A percentile compares a stretch with the other conserved stretches of the same genome.
Evolutionary conservation across 73 alveolate species (phyloP).

Genomic region (Paramecium caudatum): DNA sequence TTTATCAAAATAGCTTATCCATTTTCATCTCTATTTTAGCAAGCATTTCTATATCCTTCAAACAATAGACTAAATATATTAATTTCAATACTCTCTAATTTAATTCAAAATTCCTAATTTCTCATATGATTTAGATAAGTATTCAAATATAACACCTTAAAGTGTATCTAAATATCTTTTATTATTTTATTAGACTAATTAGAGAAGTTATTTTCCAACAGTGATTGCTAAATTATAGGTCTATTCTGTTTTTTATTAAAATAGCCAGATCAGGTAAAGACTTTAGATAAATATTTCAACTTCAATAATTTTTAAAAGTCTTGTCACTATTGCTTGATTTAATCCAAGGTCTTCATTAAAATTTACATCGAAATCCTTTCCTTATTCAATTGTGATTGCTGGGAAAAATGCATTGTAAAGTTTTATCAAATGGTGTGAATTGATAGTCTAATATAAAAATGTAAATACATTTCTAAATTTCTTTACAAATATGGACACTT

Average conservation of each 20-base stretch:
- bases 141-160: conserved; percentile 8
- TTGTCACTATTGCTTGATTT: conserved; percentile 1
- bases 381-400: conserved; percentile 50
- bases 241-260: neutral
- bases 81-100: neutral
- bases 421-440: conserved; percentile 69
- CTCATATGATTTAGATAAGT: conserved; percentile 58
- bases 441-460: conserved; percentile 7
- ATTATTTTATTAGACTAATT: neutral
- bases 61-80: conserved; percentile 12
- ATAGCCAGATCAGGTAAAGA: conserved; percentile 54
- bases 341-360: conserved; percentile 70
- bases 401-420: conserved; percentile 66
- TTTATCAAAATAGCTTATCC: conserved; percentile 91
- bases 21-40: conserved; percentile 66
- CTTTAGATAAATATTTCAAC: conserved; percentile 44
- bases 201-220: neutral
- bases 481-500: conserved; percentile 57
- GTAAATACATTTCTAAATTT: conserved; percentile 55
- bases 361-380: conserved; percentile 67
- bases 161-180: conserved; percentile 56
- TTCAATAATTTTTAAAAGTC: conserved; percentile 53
- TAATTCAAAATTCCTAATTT: neutral
- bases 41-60: conserved; percentile 76
- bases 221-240: neutral